Evolutionary conservation across 257 asterid species (phyloP).

Genomic region (Primulina eburnea): DNA sequence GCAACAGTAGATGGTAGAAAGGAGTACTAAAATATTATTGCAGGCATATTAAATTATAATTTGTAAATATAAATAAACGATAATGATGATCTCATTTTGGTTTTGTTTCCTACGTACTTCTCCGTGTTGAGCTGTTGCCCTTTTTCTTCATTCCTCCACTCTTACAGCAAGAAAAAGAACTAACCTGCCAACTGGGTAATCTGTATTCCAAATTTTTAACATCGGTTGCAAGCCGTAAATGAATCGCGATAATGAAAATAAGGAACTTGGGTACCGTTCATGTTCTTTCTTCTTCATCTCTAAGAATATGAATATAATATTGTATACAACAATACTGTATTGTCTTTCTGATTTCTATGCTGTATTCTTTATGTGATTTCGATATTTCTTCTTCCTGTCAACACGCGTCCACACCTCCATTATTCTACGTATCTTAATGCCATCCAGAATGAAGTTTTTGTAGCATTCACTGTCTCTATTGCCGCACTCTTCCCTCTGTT

Average conservation of each 20-base stretch:
- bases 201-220: background rate
- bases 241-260: constrained; percentile 22
- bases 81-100: constrained; percentile 7
- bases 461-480: constrained; percentile 12
- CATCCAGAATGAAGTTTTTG: constrained; percentile 21
- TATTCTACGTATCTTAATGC: background rate
- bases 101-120: background rate
- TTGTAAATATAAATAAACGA: no score
- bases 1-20: constrained; percentile 21
- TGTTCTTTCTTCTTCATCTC: background rate
- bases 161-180: background rate
- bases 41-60: background rate
- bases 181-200: background rate
- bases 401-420: constrained; percentile 19
- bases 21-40: constrained; percentile 5
- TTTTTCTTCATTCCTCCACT: background rate
- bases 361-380: background rate
- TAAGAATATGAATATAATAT: background rate
- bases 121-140: constrained; percentile 46
- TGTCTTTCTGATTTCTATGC: background rate
- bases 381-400: background rate
- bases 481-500: background rate
- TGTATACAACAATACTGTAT: background rate
- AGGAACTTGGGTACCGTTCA: constrained; percentile 26
- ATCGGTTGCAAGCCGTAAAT: constrained; percentile 45